Percentiles rank a stretch among this genome's conserved stretches.
These are phyloP conservation scores for Rhynchosporium secalis DNA, from an alignment of 2,329 filamentous ascomycete species.

Conservation along the genomic window DNA sequence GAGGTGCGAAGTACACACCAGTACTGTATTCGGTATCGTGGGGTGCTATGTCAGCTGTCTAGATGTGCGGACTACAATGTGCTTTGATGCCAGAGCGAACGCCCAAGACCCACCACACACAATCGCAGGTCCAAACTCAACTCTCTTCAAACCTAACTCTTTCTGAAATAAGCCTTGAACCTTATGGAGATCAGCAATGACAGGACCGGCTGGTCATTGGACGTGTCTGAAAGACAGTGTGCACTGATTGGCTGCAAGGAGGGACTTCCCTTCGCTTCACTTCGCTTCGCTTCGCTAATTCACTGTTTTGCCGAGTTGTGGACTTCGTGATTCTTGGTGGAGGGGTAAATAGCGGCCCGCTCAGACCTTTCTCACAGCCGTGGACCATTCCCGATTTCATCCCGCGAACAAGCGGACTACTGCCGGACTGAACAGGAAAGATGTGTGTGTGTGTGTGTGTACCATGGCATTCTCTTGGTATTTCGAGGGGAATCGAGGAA, in stretches of 20 bases:
- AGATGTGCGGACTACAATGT: neutral
- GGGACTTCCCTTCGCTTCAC: no score
- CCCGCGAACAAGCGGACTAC: neutral
- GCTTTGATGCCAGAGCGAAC: neutral
- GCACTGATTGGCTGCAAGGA: no score
- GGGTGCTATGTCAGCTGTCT: constrained; percentile 5
- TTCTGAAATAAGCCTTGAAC: no score
- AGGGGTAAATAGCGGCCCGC: neutral
- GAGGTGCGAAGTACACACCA: neutral
- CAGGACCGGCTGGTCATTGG: neutral
- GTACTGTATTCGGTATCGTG: neutral
- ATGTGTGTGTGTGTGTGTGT: neutral
- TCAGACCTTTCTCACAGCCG: neutral
- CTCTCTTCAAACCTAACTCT: no score
- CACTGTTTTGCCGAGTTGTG: no score
- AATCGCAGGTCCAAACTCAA: neutral
- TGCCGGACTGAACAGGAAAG: neutral
- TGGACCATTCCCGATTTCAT: neutral
- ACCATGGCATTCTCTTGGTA: no score
- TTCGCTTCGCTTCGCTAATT: no score
- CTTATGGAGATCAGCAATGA: neutral
- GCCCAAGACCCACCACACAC: neutral
- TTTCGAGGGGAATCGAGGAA: no score
- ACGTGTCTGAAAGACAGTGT: no score
- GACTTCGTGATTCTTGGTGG: neutral